Percentiles rank a stretch among this genome's conserved stretches.
Conservation (phyloP, 805 yeast genomes). For the Blastobotrys peoriensis region DNA sequence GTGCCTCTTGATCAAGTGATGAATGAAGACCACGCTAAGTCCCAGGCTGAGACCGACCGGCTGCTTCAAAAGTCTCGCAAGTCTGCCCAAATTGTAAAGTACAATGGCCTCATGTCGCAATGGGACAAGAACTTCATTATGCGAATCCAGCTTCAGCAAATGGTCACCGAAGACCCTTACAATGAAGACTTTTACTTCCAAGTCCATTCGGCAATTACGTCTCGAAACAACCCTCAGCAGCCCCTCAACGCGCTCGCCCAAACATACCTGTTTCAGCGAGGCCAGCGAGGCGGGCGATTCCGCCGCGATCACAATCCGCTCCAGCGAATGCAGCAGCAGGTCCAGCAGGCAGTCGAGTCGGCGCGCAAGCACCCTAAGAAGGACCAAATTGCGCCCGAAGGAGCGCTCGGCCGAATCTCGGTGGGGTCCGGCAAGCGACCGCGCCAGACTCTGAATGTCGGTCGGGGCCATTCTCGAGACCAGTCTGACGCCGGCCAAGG, state of each 20-base stretch:
- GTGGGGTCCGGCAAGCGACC: constrained; percentile 78
- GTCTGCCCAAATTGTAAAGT: constrained; percentile 49
- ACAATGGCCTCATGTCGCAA: constrained; percentile 93
- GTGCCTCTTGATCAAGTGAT: constrained; percentile 18
- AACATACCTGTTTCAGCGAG: constrained; percentile 85
- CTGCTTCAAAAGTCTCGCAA: constrained; percentile 17
- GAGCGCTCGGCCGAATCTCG: constrained; percentile 84
- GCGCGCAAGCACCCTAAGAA: constrained; percentile 79
- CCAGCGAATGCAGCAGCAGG: constrained; percentile 97
- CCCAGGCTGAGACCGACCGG: constrained; percentile 16
- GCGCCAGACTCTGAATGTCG: constrained; percentile 66
- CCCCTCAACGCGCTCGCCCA: constrained; percentile 81
- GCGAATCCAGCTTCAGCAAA: constrained; percentile 87
- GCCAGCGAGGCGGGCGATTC: constrained; percentile 57
- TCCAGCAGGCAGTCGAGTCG: constrained; percentile 89
- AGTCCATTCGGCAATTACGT: constrained; percentile 72
- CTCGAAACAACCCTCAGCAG: constrained; percentile 46
- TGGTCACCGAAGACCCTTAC: constrained; percentile 95
- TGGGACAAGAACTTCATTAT: constrained; percentile 95
- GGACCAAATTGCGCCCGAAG: constrained; percentile 62
- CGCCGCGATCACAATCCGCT: constrained; percentile 62
- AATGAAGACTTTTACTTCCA: constrained; percentile 96
- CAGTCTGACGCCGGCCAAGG: not conserved
- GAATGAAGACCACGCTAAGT: constrained; percentile 18
- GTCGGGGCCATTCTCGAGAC: constrained; percentile 6